Evolutionary conservation across 129 eudicot species (phyloP), one percentile per base, ranked within the genome.

Genomic region (Cynara cardunculus): DNA sequence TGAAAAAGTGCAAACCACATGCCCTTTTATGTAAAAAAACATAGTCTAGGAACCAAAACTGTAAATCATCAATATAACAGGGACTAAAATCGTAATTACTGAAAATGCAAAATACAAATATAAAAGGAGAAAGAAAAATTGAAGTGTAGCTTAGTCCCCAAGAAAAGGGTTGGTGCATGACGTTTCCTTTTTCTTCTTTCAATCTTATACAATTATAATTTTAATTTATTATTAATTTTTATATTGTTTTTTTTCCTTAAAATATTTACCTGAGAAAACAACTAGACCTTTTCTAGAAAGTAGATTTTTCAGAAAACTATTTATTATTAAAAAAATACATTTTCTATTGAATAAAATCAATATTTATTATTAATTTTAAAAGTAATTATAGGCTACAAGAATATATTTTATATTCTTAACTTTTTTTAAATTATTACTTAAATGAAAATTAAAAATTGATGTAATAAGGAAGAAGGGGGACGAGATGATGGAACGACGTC

Each of bases 211-310:
- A 1, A 56, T 5, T 56, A 18, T 0, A 56, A n/a, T n/a, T 1
- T 18, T 5, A 12, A 9, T 18, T 18, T 10, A 13, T 49, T 0
- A 26, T 78, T 77, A 59, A 27, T 37, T 5, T 76, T 28, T 71
- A 30, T 7, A 31, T 0, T 71, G 5, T n/a, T 5, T 1, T 56
- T 3, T 34, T 34, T 31, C 5, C 35, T 31, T 53, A 53, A 53
- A 56, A 56, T 56, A 56, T 56, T 53, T 18, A 56, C 11, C 11
- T 41, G 62, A 49, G 61, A 26, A 69, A 78, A 44, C 46, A 69
- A 79, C 34, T 46, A 44, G 82, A 16, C 34, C 56, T 27, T 27
- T 69, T 79, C 82, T 53, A 79, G 76, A 79, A 69, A 8, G 39
- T 34, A 26, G 21, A 78, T 41, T 41, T 78, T 68, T 41, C 39